Percentiles rank a stretch among this genome's conserved stretches.
Conservation (phyloP, 1,284 basidiomycete species). For the Agroathelia rolfsii region DNA sequence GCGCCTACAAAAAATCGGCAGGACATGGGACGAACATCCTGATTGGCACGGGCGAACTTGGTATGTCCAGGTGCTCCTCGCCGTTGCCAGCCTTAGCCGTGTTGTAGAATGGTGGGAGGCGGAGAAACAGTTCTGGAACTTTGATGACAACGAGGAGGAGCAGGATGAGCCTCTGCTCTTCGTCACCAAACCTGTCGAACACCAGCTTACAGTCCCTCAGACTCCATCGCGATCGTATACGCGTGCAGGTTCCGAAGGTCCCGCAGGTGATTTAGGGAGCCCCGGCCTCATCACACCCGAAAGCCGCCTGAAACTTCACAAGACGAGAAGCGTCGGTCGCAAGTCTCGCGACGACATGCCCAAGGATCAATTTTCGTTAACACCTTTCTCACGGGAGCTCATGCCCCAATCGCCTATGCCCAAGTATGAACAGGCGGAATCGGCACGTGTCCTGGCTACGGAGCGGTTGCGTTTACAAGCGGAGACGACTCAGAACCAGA, state of each 20-base stretch:
- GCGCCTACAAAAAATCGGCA: conserved; percentile 84
- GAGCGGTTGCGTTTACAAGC: conserved; percentile 81
- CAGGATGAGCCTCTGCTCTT: conserved; percentile 84
- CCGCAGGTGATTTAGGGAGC: conserved; percentile 32
- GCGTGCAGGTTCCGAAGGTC: too few relatives aligned
- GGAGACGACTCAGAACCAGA: conserved; percentile 88
- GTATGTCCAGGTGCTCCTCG: conserved; percentile 95
- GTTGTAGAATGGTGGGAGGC: conserved; percentile 99
- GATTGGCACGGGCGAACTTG: conserved; percentile 97
- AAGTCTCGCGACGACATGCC: conserved; percentile 48
- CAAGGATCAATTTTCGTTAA: conserved; percentile 32
- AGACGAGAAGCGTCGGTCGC: conserved; percentile 39
- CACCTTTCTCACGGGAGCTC: conserved; percentile 24
- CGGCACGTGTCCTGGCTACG: conserved; percentile 68
- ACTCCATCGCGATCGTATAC: conserved; percentile 26
- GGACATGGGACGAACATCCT: conserved; percentile 93
- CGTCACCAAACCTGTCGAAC: conserved; percentile 76
- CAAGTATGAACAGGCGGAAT: conserved; percentile 50
- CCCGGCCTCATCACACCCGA: conserved; percentile 43
- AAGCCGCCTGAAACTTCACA: conserved; percentile 45
- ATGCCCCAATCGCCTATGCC: too few relatives aligned
- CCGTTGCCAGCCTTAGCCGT: conserved; percentile 91
- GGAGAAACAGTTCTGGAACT: conserved; percentile 99
- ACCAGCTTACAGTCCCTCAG: conserved; percentile 27
- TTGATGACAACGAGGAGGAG: conserved; percentile 88